Evolutionary conservation across 306 rosid species (phyloP), one percentile per base, ranked within the genome.

Genomic region (Begonia loranthoides): DNA sequence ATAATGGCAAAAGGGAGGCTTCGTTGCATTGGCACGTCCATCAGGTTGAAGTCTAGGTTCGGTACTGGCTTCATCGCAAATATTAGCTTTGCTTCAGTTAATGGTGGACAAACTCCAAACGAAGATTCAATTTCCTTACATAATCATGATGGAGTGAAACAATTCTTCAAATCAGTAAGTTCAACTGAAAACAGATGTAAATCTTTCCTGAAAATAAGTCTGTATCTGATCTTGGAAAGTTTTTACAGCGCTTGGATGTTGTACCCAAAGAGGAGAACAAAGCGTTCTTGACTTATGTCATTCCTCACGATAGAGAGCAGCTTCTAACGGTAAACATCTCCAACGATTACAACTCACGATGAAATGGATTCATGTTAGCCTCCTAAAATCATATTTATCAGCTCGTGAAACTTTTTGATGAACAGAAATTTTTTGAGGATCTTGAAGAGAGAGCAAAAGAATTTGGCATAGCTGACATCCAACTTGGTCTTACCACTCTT

Each of bases 1-100:
- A 89, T 85, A 59, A 89, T 85, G 95, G 94, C 95, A 16, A 85
- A 85, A 70, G 97, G 97, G 53, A 79, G 68, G 76, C 90, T 89
- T 24, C 76, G 82, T 17, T 89, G 97, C 62, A 82, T 85, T 62
- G 97, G 97, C 41, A 89, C 82, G 63, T 82, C 94, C 24, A 74
- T 76, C 67, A 67, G 94, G 69, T 73, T 85, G 75, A 89, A 85
- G 77, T 82, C 94, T 1, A 73, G 76, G 52, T 82, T 82, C 59
- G 97, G 97, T 41, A 69, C 87, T 55, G 94, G 97, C 55, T 90
- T 82, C 62, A 50, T 78, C 10, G 83, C 78, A 28, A 73, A 79
- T 54, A 74, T 90, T 57, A 76, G 79, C 71, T 82, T 90, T 57
- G 6, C 24, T 40, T 69, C 72, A 50, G 55, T 57, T 70, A 73